Conservation (phyloP, 1,284 basidiomycete species). For the Ceratobasidium sp. region DNA sequence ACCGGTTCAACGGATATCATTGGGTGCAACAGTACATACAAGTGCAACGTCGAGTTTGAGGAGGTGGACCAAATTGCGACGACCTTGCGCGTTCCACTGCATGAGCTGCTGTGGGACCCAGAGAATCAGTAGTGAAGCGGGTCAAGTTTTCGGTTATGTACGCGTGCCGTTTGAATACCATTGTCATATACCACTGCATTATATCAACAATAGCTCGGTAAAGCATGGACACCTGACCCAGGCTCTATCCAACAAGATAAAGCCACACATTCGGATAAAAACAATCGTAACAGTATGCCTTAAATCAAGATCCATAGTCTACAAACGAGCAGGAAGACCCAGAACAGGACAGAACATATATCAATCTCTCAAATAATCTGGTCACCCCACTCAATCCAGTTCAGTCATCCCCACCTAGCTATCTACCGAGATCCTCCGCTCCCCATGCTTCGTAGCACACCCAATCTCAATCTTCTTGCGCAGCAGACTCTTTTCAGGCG, state of each 20-base stretch:
- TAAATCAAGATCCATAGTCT: neutral
- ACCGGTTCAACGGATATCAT: conserved; percentile 69
- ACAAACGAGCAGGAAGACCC: neutral
- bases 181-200: too few relatives aligned
- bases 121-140: conserved; percentile 22
- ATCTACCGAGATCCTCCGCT: conserved; percentile 21
- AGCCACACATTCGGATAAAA: neutral
- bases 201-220: too few relatives aligned
- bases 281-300: neutral
- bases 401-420: conserved; percentile 28
- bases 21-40: conserved; percentile 74
- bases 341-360: neutral
- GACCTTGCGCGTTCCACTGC: conserved; percentile 69
- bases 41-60: conserved; percentile 78
- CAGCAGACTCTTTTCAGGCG: conserved; percentile 30
- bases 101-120: conserved; percentile 78
- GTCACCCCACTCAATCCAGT: neutral
- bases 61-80: conserved; percentile 68
- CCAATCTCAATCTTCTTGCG: neutral
- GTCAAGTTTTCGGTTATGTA: neutral
- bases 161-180: too few relatives aligned
- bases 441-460: neutral
- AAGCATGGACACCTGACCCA: too few relatives aligned
- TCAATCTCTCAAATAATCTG: conserved; percentile 12
- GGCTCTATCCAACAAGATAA: neutral